A percentile compares a stretch with the other conserved stretches of the same genome.
These are phyloP conservation scores for Neonectria punicea DNA, from an alignment of 2,329 filamentous ascomycete species.

Conservation along the genomic window DNA sequence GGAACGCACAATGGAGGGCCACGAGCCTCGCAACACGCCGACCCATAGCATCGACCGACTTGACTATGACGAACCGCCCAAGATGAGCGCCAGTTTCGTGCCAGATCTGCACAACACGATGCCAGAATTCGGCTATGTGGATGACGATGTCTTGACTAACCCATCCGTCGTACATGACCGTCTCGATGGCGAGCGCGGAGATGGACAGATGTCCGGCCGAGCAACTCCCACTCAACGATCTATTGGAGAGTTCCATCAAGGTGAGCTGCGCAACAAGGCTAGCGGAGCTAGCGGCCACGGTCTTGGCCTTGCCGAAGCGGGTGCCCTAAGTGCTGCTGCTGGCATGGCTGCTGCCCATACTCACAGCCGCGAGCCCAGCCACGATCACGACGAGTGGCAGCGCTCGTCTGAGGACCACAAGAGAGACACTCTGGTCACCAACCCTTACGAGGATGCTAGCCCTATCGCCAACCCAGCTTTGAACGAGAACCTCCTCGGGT, in stretches of 20 bases:
- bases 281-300: constrained; percentile 48
- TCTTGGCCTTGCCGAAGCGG: constrained; percentile 63
- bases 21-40: constrained; percentile 64
- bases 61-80: constrained; percentile 62
- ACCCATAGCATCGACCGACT: constrained; percentile 68
- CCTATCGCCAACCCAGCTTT: constrained; percentile 67
- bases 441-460: constrained; percentile 73
- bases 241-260: constrained; percentile 41
- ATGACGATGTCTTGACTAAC: constrained; percentile 81
- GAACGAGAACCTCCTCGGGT: constrained; percentile 60
- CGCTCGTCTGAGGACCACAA: constrained; percentile 71
- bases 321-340: constrained; percentile 62
- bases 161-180: constrained; percentile 74
- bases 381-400: constrained; percentile 73
- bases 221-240: constrained; percentile 58
- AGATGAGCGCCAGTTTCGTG: constrained; percentile 75
- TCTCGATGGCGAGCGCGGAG: constrained; percentile 61
- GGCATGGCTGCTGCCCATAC: constrained; percentile 50
- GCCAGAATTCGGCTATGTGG: constrained; percentile 78
- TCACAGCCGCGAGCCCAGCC: constrained; percentile 64
- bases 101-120: constrained; percentile 77
- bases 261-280: constrained; percentile 46
- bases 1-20: constrained; percentile 68
- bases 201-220: constrained; percentile 65
- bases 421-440: constrained; percentile 73